These are phyloP conservation scores for Fistulifera solaris DNA, from an alignment of 108 stramenopile genomes.

Conservation along the genomic window DNA sequence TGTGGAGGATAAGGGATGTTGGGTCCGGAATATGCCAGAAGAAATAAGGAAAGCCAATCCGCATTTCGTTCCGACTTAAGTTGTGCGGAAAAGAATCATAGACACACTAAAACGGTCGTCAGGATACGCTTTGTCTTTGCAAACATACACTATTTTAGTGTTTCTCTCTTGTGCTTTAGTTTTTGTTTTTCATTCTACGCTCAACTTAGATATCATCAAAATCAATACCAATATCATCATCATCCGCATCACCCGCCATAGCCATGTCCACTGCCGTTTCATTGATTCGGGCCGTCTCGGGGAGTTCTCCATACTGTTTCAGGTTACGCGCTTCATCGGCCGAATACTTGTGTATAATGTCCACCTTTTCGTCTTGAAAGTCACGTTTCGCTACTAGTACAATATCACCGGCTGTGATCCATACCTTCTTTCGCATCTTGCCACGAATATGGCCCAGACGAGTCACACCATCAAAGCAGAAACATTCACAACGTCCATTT, in stretches of 20 bases:
- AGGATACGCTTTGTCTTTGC: too few species aligned
- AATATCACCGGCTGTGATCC: constrained; percentile 97
- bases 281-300: constrained; percentile 97
- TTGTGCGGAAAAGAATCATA: too few species aligned
- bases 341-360: constrained; percentile 98
- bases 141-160: too few species aligned
- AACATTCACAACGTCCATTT: constrained; percentile 96
- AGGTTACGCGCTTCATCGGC: constrained; percentile 99
- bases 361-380: constrained; percentile 99
- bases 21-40: constrained; percentile 86
- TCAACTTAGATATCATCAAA: constrained; percentile 84
- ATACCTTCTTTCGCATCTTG: constrained; percentile 99
- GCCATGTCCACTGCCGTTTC: constrained; percentile 98
- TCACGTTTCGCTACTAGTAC: constrained; percentile 95
- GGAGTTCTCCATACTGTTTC: constrained; percentile 98
- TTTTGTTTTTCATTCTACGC: too few species aligned
- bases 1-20: constrained; percentile 54
- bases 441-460: constrained; percentile 98
- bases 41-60: constrained; percentile 75
- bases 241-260: constrained; percentile 91
- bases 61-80: constrained; percentile 73
- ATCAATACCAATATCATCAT: constrained; percentile 91
- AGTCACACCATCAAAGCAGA: constrained; percentile 98
- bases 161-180: too few species aligned
- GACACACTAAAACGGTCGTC: too few species aligned